A percentile compares a stretch with the other conserved stretches of the same genome.
Evolutionary conservation across 2,329 filamentous ascomycete genomes (phyloP).

Genomic region (Trichoderma sp.): DNA sequence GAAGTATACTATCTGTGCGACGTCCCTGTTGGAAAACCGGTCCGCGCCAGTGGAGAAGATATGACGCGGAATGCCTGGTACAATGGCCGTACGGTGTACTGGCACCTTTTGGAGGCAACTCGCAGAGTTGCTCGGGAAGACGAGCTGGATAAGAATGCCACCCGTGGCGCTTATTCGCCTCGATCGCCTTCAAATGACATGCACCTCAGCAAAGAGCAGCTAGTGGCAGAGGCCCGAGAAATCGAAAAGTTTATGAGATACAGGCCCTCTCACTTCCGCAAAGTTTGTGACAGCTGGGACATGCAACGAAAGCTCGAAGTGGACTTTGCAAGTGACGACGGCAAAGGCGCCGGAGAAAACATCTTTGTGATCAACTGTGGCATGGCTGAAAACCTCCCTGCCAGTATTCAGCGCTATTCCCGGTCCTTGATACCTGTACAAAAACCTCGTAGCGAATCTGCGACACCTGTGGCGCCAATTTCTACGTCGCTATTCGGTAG

Average conservation of each 20-base stretch:
- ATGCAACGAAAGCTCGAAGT: slow-evolving; percentile 85
- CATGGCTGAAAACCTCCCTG: slow-evolving; percentile 56
- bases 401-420: slow-evolving; percentile 48
- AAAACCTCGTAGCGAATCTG: slow-evolving; percentile 20
- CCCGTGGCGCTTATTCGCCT: slow-evolving; percentile 77
- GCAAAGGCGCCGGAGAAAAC: slow-evolving; percentile 72
- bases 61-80: slow-evolving; percentile 73
- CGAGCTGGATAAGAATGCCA: slow-evolving; percentile 67
- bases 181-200: slow-evolving; percentile 74
- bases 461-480: slow-evolving; percentile 10
- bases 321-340: slow-evolving; percentile 83
- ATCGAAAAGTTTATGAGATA: slow-evolving; percentile 75
- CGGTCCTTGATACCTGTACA: slow-evolving; percentile 36
- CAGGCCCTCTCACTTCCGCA: slow-evolving; percentile 76
- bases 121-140: slow-evolving; percentile 71
- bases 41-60: slow-evolving; percentile 55
- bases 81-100: slow-evolving; percentile 74
- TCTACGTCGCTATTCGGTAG: slow-evolving; percentile 38
- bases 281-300: slow-evolving; percentile 82
- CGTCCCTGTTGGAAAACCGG: slow-evolving; percentile 59
- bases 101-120: slow-evolving; percentile 79
- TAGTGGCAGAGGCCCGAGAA: slow-evolving; percentile 75
- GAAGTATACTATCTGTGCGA: slow-evolving; percentile 85
- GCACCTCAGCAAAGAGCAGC: slow-evolving; percentile 69
- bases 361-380: slow-evolving; percentile 76